Evolutionary conservation across 805 yeast species (phyloP), one percentile per base, ranked within the genome.

Genomic region (Metschnikowia lunata): DNA sequence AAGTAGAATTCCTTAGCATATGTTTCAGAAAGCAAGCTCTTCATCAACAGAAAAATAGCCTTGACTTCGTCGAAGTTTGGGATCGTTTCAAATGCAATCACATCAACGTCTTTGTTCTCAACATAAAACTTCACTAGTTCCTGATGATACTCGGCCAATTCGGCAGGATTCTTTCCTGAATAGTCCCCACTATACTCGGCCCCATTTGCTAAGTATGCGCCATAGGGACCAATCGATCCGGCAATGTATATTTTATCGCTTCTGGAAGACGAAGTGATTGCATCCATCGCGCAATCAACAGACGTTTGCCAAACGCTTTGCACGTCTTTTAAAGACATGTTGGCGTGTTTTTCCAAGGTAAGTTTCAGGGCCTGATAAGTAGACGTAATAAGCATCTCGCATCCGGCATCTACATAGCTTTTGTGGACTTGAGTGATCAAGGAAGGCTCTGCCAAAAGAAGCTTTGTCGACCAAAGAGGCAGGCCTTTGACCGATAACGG

Each of bases 161-260:
- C 67, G 12, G 63, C 64, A 8, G 60, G 58, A 2, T 64, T 57
- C 7, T 61, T 66, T 26, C 60, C 67, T 9, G 70, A 72, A 58
- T 85, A 85, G 40, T 80, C 71, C 1, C 95, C 95, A 4, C 82
- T 78, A 54, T 82, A 87, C 55, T 87, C 96, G 0, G 83, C 72
- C 0, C 89, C 88, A 49, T 79, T 72, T 27, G 83, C 79, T 31
- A 83, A 57, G 51, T 64, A 79, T 0, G 90, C 85, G 1, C 90
- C 95, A 58, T 78, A 87, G 0, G 95, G 88, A 0, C 95, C 96
- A 31, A 85, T 62, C 7, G 86, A 78, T 0, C 86, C 95, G 1
- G 78, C 78, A 6, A 82, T 69, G 37, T 45, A 54, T 8, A 57
- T 49, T 13, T 52, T 44, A 15, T 47, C 46, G 18, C 15, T 7